These are phyloP conservation scores for Candolleomyces aberdarensis DNA, from an alignment of 768 basidiomycete genomes.

Conservation along the genomic window DNA sequence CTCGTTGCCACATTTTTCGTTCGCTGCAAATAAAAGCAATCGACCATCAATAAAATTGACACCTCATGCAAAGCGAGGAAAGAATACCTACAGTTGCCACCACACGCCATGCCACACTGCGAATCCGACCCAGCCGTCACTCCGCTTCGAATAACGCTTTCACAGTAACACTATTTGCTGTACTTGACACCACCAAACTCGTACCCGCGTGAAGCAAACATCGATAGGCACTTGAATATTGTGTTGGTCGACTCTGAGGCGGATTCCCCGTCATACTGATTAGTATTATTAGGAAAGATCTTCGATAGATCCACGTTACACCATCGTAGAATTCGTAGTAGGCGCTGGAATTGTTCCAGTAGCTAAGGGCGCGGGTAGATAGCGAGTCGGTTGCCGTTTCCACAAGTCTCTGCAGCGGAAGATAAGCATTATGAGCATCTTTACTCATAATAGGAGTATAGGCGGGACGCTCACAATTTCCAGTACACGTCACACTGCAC, in stretches of 20 bases:
- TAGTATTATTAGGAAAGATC: constrained; percentile 15
- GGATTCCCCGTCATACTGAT: constrained; percentile 1
- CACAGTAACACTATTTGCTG: constrained; percentile 30
- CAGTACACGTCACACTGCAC: constrained; percentile 30
- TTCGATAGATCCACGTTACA: constrained; percentile 17
- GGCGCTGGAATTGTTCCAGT: constrained; percentile 1
- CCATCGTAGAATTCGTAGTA: constrained; percentile 12
- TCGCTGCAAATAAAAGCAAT: too few species aligned
- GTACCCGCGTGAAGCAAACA: constrained; percentile 24
- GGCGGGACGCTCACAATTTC: constrained; percentile 24
- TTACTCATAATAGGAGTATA: background rate
- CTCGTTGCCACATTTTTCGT: constrained; percentile 22
- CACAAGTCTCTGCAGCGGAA: constrained; percentile 25
- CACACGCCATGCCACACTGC: constrained; percentile 29
- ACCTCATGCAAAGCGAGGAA: background rate
- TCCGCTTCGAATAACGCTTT: constrained; percentile 19
- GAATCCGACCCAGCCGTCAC: constrained; percentile 16
- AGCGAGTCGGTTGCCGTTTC: constrained; percentile 24
- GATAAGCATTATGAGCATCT: too few species aligned
- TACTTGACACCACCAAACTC: constrained; percentile 29
- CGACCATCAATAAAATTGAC: too few species aligned
- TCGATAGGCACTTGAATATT: constrained; percentile 24
- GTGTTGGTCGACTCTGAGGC: constrained; percentile 18
- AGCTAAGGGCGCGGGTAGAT: constrained; percentile 13
- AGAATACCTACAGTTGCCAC: constrained; percentile 25